Evolutionary conservation across 106 monocot species (phyloP).

Genomic region (Dendrobium catenatum): DNA sequence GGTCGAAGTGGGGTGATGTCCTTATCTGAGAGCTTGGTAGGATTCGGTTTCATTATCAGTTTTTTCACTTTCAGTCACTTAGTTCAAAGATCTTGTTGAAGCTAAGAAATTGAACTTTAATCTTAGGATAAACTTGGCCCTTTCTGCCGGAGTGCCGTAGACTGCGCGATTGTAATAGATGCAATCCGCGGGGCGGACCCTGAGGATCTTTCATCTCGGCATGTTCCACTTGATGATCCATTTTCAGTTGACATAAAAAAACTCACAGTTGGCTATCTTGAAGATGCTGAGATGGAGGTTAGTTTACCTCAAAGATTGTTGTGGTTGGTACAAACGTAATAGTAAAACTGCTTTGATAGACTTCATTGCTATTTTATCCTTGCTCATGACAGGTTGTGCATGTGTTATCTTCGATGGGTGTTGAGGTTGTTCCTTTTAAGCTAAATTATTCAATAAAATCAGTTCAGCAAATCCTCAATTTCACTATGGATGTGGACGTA

Average conservation of each 20-base stretch:
- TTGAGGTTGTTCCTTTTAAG: conserved; percentile 76
- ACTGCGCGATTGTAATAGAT: conserved; percentile 81
- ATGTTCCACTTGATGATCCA: conserved; percentile 59
- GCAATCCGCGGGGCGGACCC: conserved; percentile 72
- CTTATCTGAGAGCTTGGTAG: conserved; percentile 94
- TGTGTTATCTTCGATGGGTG: conserved; percentile 67
- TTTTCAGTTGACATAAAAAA: conserved; percentile 82
- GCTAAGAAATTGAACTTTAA: background rate
- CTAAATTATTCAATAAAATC: conserved; percentile 64
- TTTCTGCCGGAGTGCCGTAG: conserved; percentile 80
- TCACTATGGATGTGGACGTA: conserved; percentile 98
- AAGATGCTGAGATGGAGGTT: conserved; percentile 89
- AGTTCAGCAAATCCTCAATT: conserved; percentile 74
- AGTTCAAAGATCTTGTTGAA: background rate
- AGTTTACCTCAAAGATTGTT: background rate
- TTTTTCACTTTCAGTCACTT: background rate
- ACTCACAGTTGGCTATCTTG: conserved; percentile 78
- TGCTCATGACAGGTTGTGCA: conserved; percentile 43
- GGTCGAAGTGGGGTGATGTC: conserved; percentile 96
- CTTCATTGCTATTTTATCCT: background rate
- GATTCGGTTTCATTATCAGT: background rate
- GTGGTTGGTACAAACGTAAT: background rate
- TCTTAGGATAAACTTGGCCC: conserved; percentile 96
- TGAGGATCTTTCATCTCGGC: conserved; percentile 71
- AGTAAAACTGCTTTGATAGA: background rate